Percentiles rank a stretch among this genome's conserved stretches.
These are phyloP conservation scores for Colletotrichum sp. DNA, from an alignment of 2,329 filamentous ascomycete genomes.

Conservation along the genomic window DNA sequence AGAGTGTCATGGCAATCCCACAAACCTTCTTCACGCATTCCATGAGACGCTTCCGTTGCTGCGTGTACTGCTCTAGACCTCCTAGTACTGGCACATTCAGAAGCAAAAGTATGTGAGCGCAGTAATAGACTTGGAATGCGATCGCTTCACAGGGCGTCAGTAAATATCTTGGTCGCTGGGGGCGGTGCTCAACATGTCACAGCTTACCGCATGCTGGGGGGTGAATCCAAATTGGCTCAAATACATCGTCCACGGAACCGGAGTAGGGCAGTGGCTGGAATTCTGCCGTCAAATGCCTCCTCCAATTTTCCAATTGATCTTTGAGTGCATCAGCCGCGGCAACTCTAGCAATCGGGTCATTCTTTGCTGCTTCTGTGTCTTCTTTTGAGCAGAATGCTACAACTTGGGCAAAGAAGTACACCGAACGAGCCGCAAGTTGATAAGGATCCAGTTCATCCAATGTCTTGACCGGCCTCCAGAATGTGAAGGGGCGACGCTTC, in stretches of 20 bases:
- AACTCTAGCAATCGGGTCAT: conserved; percentile 47
- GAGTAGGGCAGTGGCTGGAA: conserved; percentile 44
- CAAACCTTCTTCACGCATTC: conserved; percentile 24
- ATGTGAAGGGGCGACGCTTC: conserved; percentile 58
- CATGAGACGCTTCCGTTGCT: conserved; percentile 24
- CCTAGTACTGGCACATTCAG: conserved; percentile 22
- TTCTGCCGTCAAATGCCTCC: conserved; percentile 44
- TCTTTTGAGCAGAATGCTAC: conserved; percentile 61
- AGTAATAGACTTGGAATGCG: conserved; percentile 24
- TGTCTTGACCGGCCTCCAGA: conserved; percentile 59
- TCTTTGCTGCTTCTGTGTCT: conserved; percentile 2
- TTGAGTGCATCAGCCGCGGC: conserved; percentile 49
- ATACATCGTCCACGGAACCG: conserved; percentile 2
- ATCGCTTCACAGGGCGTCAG: conserved; percentile 2
- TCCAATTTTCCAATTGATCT: conserved; percentile 56
- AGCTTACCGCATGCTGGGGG: conserved; percentile 22
- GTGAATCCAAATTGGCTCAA: conserved; percentile 23
- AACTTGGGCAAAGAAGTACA: conserved; percentile 61
- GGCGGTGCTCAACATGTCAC: not conserved
- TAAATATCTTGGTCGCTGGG: no score
- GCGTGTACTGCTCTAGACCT: conserved; percentile 20
- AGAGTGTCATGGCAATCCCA: conserved; percentile 26
- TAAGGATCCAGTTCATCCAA: conserved; percentile 52
- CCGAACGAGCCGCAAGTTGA: conserved; percentile 57
- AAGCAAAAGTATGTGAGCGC: conserved; percentile 22